Percentiles rank a stretch among this genome's conserved stretches.
phyloP scores from a whole-genome alignment of 306 rosid genomes.

The Fragaria ananassa region DNA sequence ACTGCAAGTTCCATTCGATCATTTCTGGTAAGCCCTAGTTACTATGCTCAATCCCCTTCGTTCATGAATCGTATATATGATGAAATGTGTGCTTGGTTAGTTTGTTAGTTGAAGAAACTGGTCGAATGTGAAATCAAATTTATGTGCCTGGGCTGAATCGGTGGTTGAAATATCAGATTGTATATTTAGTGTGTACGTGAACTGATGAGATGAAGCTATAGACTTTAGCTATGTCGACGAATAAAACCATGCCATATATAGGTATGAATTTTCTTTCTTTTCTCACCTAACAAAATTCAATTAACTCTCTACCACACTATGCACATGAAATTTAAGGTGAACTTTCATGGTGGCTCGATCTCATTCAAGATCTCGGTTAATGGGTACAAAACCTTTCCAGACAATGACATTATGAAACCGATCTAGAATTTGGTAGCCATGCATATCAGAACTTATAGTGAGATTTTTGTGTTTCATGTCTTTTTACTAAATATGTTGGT shows the following conservation, averaged over 20 bases:
- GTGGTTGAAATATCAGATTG: constrained; percentile 1
- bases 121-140: background rate
- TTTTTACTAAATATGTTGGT: background rate
- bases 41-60: background rate
- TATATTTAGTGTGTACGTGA: background rate
- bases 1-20: background rate
- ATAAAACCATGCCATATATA: background rate
- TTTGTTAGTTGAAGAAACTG: background rate
- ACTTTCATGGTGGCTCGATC: constrained; percentile 2
- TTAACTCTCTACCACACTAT: background rate
- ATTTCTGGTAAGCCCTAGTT: background rate
- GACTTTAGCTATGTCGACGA: background rate
- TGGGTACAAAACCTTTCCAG: background rate
- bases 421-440: background rate
- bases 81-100: background rate
- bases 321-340: constrained; percentile 3
- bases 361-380: background rate
- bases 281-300: background rate
- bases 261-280: background rate
- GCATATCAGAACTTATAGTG: background rate
- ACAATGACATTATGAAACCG: background rate
- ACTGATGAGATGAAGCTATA: background rate
- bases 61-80: background rate
- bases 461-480: background rate
- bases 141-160: background rate